Conservation (phyloP, 345 rosid species). For the Boechera stricta region DNA sequence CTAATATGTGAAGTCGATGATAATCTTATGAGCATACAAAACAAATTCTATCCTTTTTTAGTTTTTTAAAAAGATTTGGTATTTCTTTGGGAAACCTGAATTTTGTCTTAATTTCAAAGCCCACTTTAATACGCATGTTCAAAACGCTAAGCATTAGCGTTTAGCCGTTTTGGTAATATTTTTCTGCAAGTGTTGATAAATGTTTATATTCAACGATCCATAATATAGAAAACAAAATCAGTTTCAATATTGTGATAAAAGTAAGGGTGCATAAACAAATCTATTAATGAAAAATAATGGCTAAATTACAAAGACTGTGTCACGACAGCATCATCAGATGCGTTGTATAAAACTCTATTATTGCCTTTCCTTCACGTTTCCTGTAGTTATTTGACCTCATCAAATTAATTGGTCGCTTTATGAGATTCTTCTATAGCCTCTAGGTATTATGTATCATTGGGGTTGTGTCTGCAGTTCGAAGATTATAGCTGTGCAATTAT, state of each 20-base stretch:
- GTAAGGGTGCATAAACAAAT: constrained; percentile 9
- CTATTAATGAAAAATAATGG: constrained; percentile 27
- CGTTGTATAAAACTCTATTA: constrained; percentile 36
- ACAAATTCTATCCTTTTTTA: neutral
- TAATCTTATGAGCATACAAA: neutral
- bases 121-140: neutral
- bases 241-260: neutral
- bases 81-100: neutral
- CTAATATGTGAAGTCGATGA: neutral
- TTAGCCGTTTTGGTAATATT: neutral
- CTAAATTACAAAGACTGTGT: constrained; percentile 32
- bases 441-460: constrained; percentile 8
- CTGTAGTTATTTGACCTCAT: constrained; percentile 10
- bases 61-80: neutral
- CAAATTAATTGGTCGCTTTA: constrained; percentile 10
- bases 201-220: neutral
- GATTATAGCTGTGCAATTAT: constrained; percentile 11
- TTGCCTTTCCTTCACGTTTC: constrained; percentile 18
- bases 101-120: neutral
- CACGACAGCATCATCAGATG: constrained; percentile 23
- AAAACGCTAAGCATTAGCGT: neutral
- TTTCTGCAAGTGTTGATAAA: neutral
- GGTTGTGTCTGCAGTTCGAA: constrained; percentile 12
- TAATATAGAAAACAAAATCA: neutral
- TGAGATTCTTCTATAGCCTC: constrained; percentile 21